These are phyloP conservation scores for Saccharomycopsis sp. DNA, from an alignment of 805 yeast species.

Conservation along the genomic window DNA sequence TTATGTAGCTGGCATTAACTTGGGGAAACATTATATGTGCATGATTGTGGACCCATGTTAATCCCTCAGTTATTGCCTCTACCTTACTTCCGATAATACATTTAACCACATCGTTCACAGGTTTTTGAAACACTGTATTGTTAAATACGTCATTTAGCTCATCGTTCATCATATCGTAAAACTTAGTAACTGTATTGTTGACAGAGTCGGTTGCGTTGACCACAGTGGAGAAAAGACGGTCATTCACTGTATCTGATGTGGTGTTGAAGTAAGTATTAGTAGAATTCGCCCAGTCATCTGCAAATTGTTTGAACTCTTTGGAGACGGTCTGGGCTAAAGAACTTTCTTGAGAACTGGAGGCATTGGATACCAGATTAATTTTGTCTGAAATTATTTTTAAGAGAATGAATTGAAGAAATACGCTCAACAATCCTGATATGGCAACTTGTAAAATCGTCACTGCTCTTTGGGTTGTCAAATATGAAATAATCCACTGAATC, in stretches of 20 bases:
- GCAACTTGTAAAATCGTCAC: constrained; percentile 46
- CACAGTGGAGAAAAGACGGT: constrained; percentile 61
- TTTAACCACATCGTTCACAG: constrained; percentile 61
- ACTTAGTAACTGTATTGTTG: constrained; percentile 52
- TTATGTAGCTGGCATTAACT: constrained; percentile 32
- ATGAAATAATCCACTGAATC: constrained; percentile 33
- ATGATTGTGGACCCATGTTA: constrained; percentile 70
- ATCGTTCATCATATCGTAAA: constrained; percentile 52
- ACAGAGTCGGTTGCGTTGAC: constrained; percentile 48
- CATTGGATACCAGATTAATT: constrained; percentile 16
- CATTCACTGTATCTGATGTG: constrained; percentile 51
- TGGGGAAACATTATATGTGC: constrained; percentile 54
- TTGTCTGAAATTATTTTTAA: constrained; percentile 9
- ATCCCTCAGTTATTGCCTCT: constrained; percentile 55
- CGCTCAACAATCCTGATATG: constrained; percentile 47
- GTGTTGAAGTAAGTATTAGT: constrained; percentile 49
- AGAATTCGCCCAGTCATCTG: constrained; percentile 43
- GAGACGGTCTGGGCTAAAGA: constrained; percentile 20
- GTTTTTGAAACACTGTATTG: constrained; percentile 56
- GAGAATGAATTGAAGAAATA: constrained; percentile 48
- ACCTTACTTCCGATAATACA: constrained; percentile 78
- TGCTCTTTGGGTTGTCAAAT: constrained; percentile 49
- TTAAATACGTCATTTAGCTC: constrained; percentile 58
- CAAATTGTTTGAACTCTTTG: constrained; percentile 28
- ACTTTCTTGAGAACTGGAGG: constrained; percentile 15